A percentile compares a stretch with the other conserved stretches of the same genome.
These are phyloP conservation scores for Tetrapisispora taiwanensis DNA, from an alignment of 805 yeast genomes.

Conservation along the genomic window DNA sequence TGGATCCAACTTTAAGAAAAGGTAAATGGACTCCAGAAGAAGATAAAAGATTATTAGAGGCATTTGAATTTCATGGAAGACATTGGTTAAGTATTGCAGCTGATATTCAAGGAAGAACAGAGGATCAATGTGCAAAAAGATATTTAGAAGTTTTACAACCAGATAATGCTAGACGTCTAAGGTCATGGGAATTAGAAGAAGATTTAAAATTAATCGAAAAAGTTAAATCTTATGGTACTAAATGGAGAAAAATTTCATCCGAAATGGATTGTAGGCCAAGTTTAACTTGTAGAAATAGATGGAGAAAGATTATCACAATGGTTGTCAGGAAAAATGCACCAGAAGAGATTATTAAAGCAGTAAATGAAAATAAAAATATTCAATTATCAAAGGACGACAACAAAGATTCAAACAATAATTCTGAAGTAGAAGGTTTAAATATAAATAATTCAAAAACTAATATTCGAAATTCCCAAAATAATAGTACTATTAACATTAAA, in stretches of 20 bases:
- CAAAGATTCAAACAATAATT: neutral
- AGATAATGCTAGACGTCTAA: conserved; percentile 57
- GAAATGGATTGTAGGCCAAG: conserved; percentile 75
- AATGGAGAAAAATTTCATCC: conserved; percentile 74
- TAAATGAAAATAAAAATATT: conserved; percentile 40
- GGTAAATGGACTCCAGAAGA: conserved; percentile 85
- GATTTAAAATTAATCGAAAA: conserved; percentile 59
- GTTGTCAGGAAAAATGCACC: conserved; percentile 60
- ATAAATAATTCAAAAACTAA: too few relatives aligned
- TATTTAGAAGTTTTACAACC: conserved; percentile 86
- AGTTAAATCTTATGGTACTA: conserved; percentile 68
- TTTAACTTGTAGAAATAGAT: conserved; percentile 81
- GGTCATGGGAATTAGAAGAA: conserved; percentile 73
- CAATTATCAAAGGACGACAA: conserved; percentile 9
- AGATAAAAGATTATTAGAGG: conserved; percentile 53
- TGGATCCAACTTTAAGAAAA: conserved; percentile 71
- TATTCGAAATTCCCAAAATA: too few relatives aligned
- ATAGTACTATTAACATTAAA: too few relatives aligned
- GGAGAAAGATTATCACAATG: conserved; percentile 77
- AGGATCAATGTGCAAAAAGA: conserved; percentile 90
- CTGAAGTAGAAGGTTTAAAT: neutral
- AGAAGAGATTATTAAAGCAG: conserved; percentile 45
- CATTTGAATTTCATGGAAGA: conserved; percentile 62
- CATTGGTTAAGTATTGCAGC: conserved; percentile 78
- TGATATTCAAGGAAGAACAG: conserved; percentile 75